A percentile compares a stretch with the other conserved stretches of the same genome.
Conservation (phyloP, 1,284 basidiomycete genomes). For the Pholiota adiposa region DNA sequence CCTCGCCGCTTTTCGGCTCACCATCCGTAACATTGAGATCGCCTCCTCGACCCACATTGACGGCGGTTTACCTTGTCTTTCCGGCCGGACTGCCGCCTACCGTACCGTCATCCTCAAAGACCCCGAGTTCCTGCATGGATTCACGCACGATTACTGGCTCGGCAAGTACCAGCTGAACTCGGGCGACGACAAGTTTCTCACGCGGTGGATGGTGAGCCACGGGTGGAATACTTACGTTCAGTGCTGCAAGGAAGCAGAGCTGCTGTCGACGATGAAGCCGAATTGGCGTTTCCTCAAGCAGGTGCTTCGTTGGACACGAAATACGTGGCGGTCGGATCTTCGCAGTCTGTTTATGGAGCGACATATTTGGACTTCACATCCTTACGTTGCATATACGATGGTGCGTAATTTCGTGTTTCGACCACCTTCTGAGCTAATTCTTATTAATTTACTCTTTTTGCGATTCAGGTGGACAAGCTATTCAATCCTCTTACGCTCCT, state of each 20-base stretch:
- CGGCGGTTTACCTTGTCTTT: conserved; percentile 89
- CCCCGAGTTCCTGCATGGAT: conserved; percentile 88
- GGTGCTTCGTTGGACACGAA: conserved; percentile 89
- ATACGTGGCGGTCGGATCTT: conserved; percentile 91
- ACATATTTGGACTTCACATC: conserved; percentile 86
- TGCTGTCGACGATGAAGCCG: conserved; percentile 93
- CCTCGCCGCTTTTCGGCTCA: conserved; percentile 88
- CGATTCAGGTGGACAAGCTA: conserved; percentile 78
- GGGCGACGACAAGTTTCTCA: conserved; percentile 93
- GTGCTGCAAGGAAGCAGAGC: conserved; percentile 87
- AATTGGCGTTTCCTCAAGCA: conserved; percentile 95
- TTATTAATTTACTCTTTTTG: too few species aligned
- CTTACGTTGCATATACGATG: conserved; percentile 93
- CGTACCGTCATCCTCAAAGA: conserved; percentile 93
- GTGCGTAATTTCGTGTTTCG: conserved; percentile 39
- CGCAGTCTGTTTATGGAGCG: conserved; percentile 88
- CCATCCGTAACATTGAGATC: conserved; percentile 93
- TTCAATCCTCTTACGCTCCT: conserved; percentile 91
- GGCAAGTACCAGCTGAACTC: conserved; percentile 93
- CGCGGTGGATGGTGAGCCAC: conserved; percentile 95
- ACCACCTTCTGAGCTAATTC: conserved; percentile 7
- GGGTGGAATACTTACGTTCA: conserved; percentile 95
- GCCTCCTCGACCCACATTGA: conserved; percentile 88
- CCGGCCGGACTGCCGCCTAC: conserved; percentile 90
- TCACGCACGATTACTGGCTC: conserved; percentile 92